Evolutionary conservation across 2,329 filamentous ascomycete genomes (phyloP), one percentile per base, ranked within the genome.

Genomic region (Fusarium sp.): DNA sequence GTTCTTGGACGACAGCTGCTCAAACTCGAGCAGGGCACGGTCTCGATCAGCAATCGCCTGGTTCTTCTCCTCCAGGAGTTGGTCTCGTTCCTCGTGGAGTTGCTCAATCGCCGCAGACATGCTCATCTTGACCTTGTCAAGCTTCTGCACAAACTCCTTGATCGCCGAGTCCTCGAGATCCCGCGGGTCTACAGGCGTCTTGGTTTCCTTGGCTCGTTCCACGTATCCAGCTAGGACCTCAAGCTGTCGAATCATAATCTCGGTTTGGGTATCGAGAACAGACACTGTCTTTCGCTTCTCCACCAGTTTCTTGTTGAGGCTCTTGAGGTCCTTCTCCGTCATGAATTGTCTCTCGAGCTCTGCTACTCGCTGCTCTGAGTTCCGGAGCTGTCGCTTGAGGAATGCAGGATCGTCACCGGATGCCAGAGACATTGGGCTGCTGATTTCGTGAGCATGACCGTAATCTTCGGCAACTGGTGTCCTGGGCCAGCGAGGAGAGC

Each of bases 261-360:
- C 96, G 60, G 95, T 94, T 83, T 98, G 94, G 0, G 95, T 96
- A 81, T 98, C 96, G 61, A 98, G 87, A 20, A 97, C 93, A 8
- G 96, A 96, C 81, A 99, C 96, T 0, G 96, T 98, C 78, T 97
- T 98, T 67, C 96, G 90, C 85, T 98, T 98, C 83, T 98, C 95
- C 38, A 93, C 89, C 27, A 98, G 86, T 80, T 95, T 96, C 77
- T 93, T 95, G 82, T 97, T 97, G 34, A 97, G 91, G 77, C 92
- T 93, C 83, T 93, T 93, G 27, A 92, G 82, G 67, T 91, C 89
- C 75, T 90, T 90, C 73, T 91, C 90, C 4, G 87, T 88, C 58
- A 84, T 87, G 78, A 94, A 94, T 74, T 94, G 92, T n/a, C 91
- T 88, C 82, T 96, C 93, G 62, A 99, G 89, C 83, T 98, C 95